phyloP scores from a whole-genome alignment of 352 stramenopile genomes.

The Phytopythium oedochilum region DNA sequence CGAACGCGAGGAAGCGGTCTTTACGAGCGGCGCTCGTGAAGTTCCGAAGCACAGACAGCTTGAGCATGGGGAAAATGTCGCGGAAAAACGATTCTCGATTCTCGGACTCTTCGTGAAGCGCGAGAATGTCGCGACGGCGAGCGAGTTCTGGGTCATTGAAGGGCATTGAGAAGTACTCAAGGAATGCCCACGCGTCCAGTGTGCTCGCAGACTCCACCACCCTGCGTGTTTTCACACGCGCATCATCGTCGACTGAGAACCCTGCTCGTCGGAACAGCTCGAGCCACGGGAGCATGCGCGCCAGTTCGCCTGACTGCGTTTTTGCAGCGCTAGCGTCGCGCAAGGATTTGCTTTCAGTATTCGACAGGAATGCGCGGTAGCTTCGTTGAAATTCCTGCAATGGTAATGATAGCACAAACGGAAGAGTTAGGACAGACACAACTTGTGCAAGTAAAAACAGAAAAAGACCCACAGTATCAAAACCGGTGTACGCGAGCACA shows the following conservation, averaged over 20 bases:
- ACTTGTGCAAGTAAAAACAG: neutral
- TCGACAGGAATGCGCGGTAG: constrained; percentile 10
- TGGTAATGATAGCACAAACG: neutral
- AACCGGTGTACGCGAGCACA: constrained; percentile 52
- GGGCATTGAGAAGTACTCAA: constrained; percentile 80
- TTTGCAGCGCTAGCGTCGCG: constrained; percentile 2
- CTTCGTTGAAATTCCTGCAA: constrained; percentile 19
- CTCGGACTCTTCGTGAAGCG: constrained; percentile 56
- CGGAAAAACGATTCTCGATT: constrained; percentile 55
- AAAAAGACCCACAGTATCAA: constrained; percentile 38
- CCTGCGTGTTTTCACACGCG: constrained; percentile 27
- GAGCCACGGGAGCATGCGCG: constrained; percentile 54
- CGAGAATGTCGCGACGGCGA: constrained; percentile 51
- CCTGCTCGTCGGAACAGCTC: constrained; percentile 66
- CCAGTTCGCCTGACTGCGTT: constrained; percentile 5
- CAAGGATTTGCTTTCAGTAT: constrained; percentile 10
- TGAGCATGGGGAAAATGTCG: constrained; percentile 33
- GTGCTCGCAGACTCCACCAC: constrained; percentile 30
- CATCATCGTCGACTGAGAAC: constrained; percentile 48
- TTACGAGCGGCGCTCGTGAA: constrained; percentile 25
- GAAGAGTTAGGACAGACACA: neutral
- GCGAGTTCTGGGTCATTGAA: constrained; percentile 60
- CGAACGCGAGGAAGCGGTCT: constrained; percentile 49
- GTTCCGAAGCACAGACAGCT: constrained; percentile 47
- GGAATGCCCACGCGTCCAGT: constrained; percentile 67